A percentile compares a stretch with the other conserved stretches of the same genome.
Evolutionary conservation across 2,329 filamentous ascomycete genomes (phyloP).

Genomic region (Dactylellina sp.): DNA sequence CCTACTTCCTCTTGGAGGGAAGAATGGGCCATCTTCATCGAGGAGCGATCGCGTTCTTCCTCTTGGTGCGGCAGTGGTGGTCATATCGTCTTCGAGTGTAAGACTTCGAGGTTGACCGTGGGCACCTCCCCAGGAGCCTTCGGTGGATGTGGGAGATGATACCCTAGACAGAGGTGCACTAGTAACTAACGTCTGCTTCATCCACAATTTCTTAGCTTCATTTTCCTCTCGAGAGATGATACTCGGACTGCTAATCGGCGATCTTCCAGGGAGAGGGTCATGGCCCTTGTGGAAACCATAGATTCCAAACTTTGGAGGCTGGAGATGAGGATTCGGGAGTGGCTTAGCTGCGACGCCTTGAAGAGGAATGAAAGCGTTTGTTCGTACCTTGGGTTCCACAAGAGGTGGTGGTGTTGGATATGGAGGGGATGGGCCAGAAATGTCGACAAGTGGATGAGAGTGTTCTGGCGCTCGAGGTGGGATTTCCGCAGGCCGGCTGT

Average conservation of each 20-base stretch:
- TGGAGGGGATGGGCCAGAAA: conserved; percentile 46
- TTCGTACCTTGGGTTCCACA: conserved; percentile 54
- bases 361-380: conserved; percentile 43
- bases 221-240: conserved; percentile 48
- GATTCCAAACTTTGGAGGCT: conserved; percentile 53
- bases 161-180: conserved; percentile 49
- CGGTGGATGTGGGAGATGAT: conserved; percentile 43
- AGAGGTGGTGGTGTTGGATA: conserved; percentile 43
- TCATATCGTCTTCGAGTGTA: conserved; percentile 40
- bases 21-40: conserved; percentile 47
- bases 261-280: conserved; percentile 34
- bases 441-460: conserved; percentile 45
- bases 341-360: conserved; percentile 50
- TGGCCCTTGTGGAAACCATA: conserved; percentile 47
- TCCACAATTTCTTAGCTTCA: conserved; percentile 53
- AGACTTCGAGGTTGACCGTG: conserved; percentile 41
- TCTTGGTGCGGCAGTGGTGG: conserved; percentile 16
- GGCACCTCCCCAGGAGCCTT: conserved; percentile 33
- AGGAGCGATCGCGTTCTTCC: conserved; percentile 30
- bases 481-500: conserved; percentile 36
- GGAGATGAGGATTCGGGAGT: conserved; percentile 52
- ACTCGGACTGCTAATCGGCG: conserved; percentile 52
- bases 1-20: conserved; percentile 40
- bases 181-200: conserved; percentile 51
- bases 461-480: conserved; percentile 31